A percentile compares a stretch with the other conserved stretches of the same genome.
phyloP scores from a whole-genome alignment of 495 filamentous ascomycete species.

The Hypoxylon rickii region DNA sequence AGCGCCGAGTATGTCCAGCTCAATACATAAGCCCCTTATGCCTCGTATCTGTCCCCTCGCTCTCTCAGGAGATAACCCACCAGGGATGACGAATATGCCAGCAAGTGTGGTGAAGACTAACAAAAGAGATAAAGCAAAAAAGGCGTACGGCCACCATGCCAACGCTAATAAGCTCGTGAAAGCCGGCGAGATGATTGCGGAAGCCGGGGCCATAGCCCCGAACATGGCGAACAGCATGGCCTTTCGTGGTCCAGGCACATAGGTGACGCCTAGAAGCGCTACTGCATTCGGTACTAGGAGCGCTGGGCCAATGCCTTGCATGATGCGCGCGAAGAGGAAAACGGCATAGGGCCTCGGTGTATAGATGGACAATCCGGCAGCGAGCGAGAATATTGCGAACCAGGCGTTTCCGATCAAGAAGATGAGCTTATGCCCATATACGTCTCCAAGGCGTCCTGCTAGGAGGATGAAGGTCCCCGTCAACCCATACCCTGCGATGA shows the following conservation, averaged over 20 bases:
- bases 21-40: conserved; percentile 29
- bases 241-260: conserved; percentile 60
- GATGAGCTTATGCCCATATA: conserved; percentile 67
- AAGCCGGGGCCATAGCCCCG: conserved; percentile 65
- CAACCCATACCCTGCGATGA: conserved; percentile 58
- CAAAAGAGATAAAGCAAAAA: conserved; percentile 58
- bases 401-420: conserved; percentile 68
- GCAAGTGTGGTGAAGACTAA: conserved; percentile 48
- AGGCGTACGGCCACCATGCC: conserved; percentile 71
- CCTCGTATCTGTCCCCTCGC: conserved; percentile 8
- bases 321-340: conserved; percentile 62
- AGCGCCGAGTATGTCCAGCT: conserved; percentile 59
- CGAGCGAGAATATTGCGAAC: conserved; percentile 65
- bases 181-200: conserved; percentile 56
- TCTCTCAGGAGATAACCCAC: conserved; percentile 48
- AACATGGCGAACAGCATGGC: conserved; percentile 69
- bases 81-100: conserved; percentile 55
- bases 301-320: conserved; percentile 67
- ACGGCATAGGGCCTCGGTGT: conserved; percentile 47
- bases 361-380: conserved; percentile 58
- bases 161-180: conserved; percentile 60
- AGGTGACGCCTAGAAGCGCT: conserved; percentile 63
- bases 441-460: conserved; percentile 67
- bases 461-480: conserved; percentile 75
- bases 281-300: conserved; percentile 66